Base-by-base conservation (phyloP, 495 filamentous ascomycete genomes). In the Aspergillus biplanus region DNA sequence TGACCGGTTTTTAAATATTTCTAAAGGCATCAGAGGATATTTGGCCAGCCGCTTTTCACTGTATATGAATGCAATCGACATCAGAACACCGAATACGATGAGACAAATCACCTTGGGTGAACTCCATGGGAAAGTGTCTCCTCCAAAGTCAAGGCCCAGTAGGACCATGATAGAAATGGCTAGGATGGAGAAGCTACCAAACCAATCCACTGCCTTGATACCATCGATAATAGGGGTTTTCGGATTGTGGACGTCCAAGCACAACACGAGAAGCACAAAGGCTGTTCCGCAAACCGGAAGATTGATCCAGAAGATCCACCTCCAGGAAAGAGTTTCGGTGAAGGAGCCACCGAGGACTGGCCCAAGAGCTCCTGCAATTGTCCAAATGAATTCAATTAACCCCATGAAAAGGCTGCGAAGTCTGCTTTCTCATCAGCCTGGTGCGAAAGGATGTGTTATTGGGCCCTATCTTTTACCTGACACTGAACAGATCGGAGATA, bases 191-290 rank as follows among this genome's bases (percentile, higher is more conserved):
- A 90, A 52, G 11, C 85, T 87, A 2, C 91, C 91, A 35, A 85
- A 73, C 89, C 90, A 93, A 70, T 95, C 91, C 15, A 94, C 88
- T 1, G 90, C 89, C 58, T 86, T 87, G 16, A 96, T 73, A 0
- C 92, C 93, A 0, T 86, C 82, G 27, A 73, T 16, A 11, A 88
- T 70, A 6, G 75, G 73, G 0, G 86, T 89, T 58, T 77, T 74
- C 4, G 86, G 85, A 55, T 87, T 86, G 54, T 88, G 79, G 18
- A 90, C 82, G 68, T 90, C 79, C 44, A 87, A 67, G 63, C 85
- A 84, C 34, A 87, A 66, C 13, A 87, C 73, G 0, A 93, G 74
- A 0, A 89, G 78, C 15, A 84, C 60, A 37, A 89, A 81, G 0
- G 87, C 78, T 0, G 79, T 63, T 0, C 82, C 80, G 7, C 80